These are phyloP conservation scores for Papilionanthe hybrid DNA, from an alignment of 116 monocot genomes.

Conservation along the genomic window DNA sequence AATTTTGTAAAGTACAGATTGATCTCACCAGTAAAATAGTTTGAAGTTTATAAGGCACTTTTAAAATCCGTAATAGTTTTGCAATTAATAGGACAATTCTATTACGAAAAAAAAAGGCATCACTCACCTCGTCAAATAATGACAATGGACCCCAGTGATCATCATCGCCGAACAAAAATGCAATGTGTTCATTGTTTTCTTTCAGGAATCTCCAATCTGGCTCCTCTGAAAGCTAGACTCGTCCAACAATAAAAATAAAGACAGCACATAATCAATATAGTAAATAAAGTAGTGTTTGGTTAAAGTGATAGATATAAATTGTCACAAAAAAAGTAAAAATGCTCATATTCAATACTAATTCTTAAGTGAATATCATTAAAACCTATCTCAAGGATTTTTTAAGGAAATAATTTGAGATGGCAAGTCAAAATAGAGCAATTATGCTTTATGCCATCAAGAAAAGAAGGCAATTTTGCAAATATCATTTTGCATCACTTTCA, in stretches of 20 bases:
- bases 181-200: slow-evolving; percentile 46
- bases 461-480: not conserved
- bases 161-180: slow-evolving; percentile 74
- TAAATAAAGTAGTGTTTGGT: not conserved
- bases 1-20: no score
- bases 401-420: not conserved
- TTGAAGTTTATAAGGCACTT: no score
- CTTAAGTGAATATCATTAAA: not conserved
- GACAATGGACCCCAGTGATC: slow-evolving; percentile 92
- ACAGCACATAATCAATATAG: not conserved
- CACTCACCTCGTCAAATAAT: slow-evolving; percentile 59
- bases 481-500: no score
- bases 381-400: not conserved
- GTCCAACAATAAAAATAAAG: not conserved
- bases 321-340: not conserved
- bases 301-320: not conserved
- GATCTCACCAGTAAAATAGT: no score
- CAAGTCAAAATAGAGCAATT: not conserved
- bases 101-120: slow-evolving; percentile 2
- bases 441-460: not conserved
- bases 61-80: no score
- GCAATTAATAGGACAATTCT: not conserved
- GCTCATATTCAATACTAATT: not conserved
- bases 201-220: slow-evolving; percentile 81
- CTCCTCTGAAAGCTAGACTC: slow-evolving; percentile 60